A percentile compares a stretch with the other conserved stretches of the same genome.
phyloP scores from a whole-genome alignment of 805 yeast species.

The Myxozyma mucilagina region DNA sequence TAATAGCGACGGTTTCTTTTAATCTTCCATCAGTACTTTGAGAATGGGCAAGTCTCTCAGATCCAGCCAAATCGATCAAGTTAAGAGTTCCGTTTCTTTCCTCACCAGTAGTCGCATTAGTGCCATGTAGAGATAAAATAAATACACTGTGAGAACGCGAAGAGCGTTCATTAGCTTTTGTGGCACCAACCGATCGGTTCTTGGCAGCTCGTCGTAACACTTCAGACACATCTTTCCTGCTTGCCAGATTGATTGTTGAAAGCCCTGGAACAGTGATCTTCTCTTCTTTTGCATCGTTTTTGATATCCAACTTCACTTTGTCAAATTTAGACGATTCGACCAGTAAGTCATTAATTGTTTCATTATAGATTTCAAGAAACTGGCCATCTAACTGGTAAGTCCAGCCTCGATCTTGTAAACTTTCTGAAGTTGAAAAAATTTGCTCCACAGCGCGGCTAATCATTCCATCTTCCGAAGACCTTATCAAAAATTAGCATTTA shows the following conservation, averaged over 20 bases:
- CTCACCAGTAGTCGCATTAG: constrained; percentile 52
- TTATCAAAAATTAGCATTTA: constrained; percentile 25
- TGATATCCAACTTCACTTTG: constrained; percentile 59
- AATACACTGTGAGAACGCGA: constrained; percentile 91
- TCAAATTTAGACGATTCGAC: constrained; percentile 35
- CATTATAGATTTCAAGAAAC: constrained; percentile 88
- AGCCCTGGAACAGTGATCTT: constrained; percentile 64
- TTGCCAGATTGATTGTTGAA: constrained; percentile 49
- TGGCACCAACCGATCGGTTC: constrained; percentile 76
- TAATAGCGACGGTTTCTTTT: constrained; percentile 84
- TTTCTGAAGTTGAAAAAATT: constrained; percentile 59
- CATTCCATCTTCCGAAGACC: constrained; percentile 68
- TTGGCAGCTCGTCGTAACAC: constrained; percentile 57
- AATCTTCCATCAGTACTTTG: constrained; percentile 78
- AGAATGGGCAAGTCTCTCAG: constrained; percentile 76
- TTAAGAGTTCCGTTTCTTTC: constrained; percentile 63
- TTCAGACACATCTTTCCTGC: constrained; percentile 51
- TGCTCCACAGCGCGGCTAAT: constrained; percentile 73
- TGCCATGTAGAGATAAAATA: constrained; percentile 60
- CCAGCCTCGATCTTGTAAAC: constrained; percentile 61
- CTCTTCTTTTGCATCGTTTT: constrained; percentile 59
- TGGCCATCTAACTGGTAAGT: constrained; percentile 63
- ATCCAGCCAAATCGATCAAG: constrained; percentile 89
- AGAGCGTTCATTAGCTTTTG: constrained; percentile 77
- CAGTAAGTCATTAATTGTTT: constrained; percentile 69